Evolutionary conservation across 108 stramenopile species (phyloP), one percentile per base, ranked within the genome.

Genomic region (Discostella stelligeroides): DNA sequence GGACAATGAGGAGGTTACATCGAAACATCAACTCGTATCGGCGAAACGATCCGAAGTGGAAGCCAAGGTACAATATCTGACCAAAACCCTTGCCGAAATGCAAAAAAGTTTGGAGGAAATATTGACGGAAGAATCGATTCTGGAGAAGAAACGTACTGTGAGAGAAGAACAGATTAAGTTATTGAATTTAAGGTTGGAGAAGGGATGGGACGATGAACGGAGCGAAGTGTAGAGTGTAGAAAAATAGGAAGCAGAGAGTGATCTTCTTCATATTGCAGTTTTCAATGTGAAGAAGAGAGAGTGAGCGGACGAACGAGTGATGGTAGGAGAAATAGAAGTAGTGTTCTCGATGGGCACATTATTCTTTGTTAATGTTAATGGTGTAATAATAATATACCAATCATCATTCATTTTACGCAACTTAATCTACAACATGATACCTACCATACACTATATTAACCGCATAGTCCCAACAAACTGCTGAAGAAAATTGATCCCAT

Each of bases 131-230:
- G 90, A 90, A 66, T 45, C 41, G n/a, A 82, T 83, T 86, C 61
- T 91, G 59, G 76, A 79, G 45, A 73, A 78, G 25, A 86, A 86
- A 23, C 70, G 86, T 7, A 54, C 53, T 25, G 66, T 95, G 21
- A 83, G 93, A 49, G 61, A 73, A 38, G 80, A 80, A 45, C 93
- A 95, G 65, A 63, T 84, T 62, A 65, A 72, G 15, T 45, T 84
- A 47, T 66, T 95, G 63, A 47, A 54, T 34, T 15, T 73, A 29
- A 76, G 93, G 34, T 66, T 95, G 50, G 62, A 75, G 34, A 76
- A 86, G 57, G 91, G 91, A 53, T 92, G 91, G 91, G 73, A 76
- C 1, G 93, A 95, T 83, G 93, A 95, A 77, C 38, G 48, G 25
- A 24, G 15, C 20, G 80, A 78, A 48, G 27, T 54, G 21, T 78